These are phyloP conservation scores for Scheffersomyces stambukii DNA, from an alignment of 1,139 yeast genomes.

Conservation along the genomic window DNA sequence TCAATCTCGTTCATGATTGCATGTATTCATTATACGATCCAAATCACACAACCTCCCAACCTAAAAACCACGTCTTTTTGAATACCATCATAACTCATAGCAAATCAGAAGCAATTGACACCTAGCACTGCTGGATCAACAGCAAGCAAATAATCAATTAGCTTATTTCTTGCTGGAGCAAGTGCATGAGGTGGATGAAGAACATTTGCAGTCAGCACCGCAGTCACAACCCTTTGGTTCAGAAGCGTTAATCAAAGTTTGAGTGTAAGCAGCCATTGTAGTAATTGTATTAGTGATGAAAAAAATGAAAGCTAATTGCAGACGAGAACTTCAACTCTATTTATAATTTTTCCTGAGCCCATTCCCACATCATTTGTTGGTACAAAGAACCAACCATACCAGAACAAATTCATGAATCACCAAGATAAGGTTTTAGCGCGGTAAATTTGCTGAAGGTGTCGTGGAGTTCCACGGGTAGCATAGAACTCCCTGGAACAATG, in stretches of 20 bases:
- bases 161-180: slow-evolving; percentile 19
- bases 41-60: too few relatives aligned
- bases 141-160: too few relatives aligned
- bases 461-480: neutral
- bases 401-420: neutral
- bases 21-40: too few relatives aligned
- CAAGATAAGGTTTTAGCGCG: neutral
- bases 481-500: neutral
- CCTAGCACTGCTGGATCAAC: too few relatives aligned
- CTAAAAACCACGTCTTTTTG: too few relatives aligned
- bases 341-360: neutral
- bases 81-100: too few relatives aligned
- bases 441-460: neutral
- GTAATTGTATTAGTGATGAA: neutral
- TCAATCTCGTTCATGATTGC: too few relatives aligned
- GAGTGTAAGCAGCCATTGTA: slow-evolving; percentile 5
- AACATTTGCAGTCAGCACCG: slow-evolving; percentile 23
- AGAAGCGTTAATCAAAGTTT: slow-evolving; percentile 12
- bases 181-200: slow-evolving; percentile 16
- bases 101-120: too few relatives aligned
- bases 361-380: neutral
- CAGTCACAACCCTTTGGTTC: slow-evolving; percentile 20
- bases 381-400: neutral
- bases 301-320: neutral
- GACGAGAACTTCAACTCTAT: neutral